Conservation (phyloP, 192 early-diverging fungal genomes). For the Obelidium mucronatum region DNA sequence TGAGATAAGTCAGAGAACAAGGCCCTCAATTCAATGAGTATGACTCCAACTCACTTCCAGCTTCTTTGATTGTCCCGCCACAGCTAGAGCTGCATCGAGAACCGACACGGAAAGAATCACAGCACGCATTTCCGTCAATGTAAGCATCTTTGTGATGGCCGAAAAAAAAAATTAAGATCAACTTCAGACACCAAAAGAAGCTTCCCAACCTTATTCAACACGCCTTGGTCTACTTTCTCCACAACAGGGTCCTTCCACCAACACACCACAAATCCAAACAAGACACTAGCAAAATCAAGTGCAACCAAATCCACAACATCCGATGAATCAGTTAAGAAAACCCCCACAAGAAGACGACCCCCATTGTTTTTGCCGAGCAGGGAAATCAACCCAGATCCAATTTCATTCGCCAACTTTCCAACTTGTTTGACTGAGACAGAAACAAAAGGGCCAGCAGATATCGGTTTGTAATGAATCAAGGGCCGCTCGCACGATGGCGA, state of each 20-base stretch:
- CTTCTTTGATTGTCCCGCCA: conserved; percentile 6
- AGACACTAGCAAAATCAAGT: conserved; percentile 14
- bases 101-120: neutral
- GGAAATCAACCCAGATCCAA: neutral
- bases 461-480: neutral
- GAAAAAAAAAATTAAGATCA: neutral
- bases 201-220: neutral
- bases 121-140: conserved; percentile 3
- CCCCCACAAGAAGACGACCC: neutral
- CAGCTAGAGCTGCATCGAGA: neutral
- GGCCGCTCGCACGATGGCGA: neutral
- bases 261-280: conserved; percentile 14
- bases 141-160: neutral
- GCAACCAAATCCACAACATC: neutral
- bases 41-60: neutral
- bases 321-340: neutral
- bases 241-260: neutral
- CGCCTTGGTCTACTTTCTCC: neutral
- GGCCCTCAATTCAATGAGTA: neutral
- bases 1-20: neutral
- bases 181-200: neutral
- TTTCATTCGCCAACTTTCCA: neutral
- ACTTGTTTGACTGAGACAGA: neutral
- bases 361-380: neutral
- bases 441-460: neutral